phyloP scores from a whole-genome alignment of 768 basidiomycete genomes.

The Lactarius sanguifluus region DNA sequence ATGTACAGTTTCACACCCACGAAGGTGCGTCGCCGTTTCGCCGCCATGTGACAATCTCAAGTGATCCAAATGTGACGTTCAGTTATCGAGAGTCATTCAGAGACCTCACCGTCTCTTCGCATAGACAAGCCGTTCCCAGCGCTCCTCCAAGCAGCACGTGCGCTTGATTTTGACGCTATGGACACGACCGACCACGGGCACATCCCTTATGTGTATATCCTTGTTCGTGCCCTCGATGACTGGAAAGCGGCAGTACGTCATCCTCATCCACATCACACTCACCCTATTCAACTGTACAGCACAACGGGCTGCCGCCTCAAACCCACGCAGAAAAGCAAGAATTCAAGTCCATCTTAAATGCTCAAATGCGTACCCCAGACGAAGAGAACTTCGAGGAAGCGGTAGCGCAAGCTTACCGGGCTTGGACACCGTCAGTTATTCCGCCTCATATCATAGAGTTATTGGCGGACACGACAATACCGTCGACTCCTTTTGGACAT shows the following conservation, averaged over 20 bases:
- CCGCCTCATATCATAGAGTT: slow-evolving; percentile 28
- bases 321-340: slow-evolving; percentile 64
- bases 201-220: slow-evolving; percentile 85
- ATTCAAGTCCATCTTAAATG: slow-evolving; percentile 69
- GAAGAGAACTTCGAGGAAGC: slow-evolving; percentile 99
- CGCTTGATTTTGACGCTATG: slow-evolving; percentile 72
- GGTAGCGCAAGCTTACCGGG: slow-evolving; percentile 79
- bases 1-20: slow-evolving; percentile 87
- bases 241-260: slow-evolving; percentile 76
- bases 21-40: slow-evolving; percentile 52
- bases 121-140: slow-evolving; percentile 88
- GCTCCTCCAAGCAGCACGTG: slow-evolving; percentile 67
- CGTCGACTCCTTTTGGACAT: slow-evolving; percentile 34
- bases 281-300: slow-evolving; percentile 43
- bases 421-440: slow-evolving; percentile 60
- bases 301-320: slow-evolving; percentile 59
- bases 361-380: slow-evolving; percentile 70
- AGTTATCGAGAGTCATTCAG: slow-evolving; percentile 92
- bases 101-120: slow-evolving; percentile 69
- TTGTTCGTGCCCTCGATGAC: slow-evolving; percentile 76
- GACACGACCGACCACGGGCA: slow-evolving; percentile 90
- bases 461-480: slow-evolving; percentile 6
- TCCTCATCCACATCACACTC: not conserved
- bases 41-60: slow-evolving; percentile 1
- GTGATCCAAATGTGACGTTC: slow-evolving; percentile 8